These are phyloP conservation scores for Helianthus tuberosus DNA, from an alignment of 129 eudicot genomes.

Conservation along the genomic window DNA sequence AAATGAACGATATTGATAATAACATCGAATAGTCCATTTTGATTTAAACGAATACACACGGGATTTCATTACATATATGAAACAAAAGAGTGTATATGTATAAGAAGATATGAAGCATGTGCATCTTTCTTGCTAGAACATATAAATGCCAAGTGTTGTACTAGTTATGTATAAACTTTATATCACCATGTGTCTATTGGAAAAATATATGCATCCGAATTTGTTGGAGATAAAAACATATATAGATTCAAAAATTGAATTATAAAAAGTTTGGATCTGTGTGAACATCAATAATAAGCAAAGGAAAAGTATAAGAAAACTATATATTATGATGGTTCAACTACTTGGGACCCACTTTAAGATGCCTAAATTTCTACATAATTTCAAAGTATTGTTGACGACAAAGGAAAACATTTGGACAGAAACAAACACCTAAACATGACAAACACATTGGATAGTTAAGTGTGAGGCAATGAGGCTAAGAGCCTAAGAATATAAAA, in stretches of 20 bases:
- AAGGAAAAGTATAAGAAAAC: background rate
- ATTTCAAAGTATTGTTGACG: background rate
- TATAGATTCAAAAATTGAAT: background rate
- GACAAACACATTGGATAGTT: background rate
- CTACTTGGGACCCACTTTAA: slow-evolving; percentile 15
- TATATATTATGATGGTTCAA: background rate
- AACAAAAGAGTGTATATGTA: background rate
- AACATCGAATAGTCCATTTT: background rate
- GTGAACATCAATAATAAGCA: slow-evolving; percentile 13
- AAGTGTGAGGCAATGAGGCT: background rate
- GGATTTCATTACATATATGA: background rate
- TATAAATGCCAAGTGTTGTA: background rate
- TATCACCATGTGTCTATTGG: no score
- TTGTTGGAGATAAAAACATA: background rate
- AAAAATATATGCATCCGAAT: background rate
- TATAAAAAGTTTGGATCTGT: slow-evolving; percentile 5
- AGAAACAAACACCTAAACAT: slow-evolving; percentile 1
- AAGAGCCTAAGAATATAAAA: background rate
- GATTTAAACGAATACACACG: background rate
- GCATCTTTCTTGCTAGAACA: background rate
- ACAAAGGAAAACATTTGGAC: background rate
- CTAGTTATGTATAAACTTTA: no score
- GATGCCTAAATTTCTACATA: slow-evolving; percentile 10
- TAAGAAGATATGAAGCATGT: no score
- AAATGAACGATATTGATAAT: background rate